Base-by-base conservation (phyloP, 2,329 filamentous ascomycete genomes). In the Fusarium cicatricum region DNA sequence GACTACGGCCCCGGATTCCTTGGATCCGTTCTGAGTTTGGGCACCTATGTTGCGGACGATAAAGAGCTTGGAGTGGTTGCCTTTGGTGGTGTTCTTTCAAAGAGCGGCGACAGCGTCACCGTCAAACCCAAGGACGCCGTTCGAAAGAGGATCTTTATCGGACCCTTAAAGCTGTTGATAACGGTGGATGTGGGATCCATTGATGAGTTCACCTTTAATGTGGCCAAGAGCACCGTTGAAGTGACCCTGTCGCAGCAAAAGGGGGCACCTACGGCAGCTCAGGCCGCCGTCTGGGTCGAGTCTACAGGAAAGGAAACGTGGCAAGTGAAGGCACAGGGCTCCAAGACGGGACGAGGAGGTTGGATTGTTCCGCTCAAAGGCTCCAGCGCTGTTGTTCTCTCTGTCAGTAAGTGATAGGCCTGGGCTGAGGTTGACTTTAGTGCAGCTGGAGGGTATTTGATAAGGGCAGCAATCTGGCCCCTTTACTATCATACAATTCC, bases 1-100 rank as follows among this genome's bases (percentile, higher is more conserved):
- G 85, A 87, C 65, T 86, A 86, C 51, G 84, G 84, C 0, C 79
- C 77, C 0, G 80, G 78, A 2, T 84, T 86, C 53, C 52, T 85
- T 0, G 84, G 83, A 0, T 69, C 83, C 38, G 76, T 77, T 0
- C 71, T 85, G 1, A 82, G 78, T 1, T 78, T 80, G 4, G 78
- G 77, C 0, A 79, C 79, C 0, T 85, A 84, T 50, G 71, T 85
- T 5, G 76, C 78, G 0, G 60, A 78, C 0, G 78, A 83, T 51
- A 49, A 66, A 0, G 71, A 72, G 2, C 72, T 82, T 4, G 82
- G 82, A 0, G 64, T 81, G n/a, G 65, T 80, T 2, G 79, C 75
- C 0, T 85, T 82, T 51, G 82, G 83, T 0, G 82, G 82, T 0
- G 72, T 76, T 2, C 45, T 80, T 0, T 65, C 71, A 1, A 54